Base-by-base conservation (phyloP, 257 asterid genomes). In the Nicotiana obtusifolia region DNA sequence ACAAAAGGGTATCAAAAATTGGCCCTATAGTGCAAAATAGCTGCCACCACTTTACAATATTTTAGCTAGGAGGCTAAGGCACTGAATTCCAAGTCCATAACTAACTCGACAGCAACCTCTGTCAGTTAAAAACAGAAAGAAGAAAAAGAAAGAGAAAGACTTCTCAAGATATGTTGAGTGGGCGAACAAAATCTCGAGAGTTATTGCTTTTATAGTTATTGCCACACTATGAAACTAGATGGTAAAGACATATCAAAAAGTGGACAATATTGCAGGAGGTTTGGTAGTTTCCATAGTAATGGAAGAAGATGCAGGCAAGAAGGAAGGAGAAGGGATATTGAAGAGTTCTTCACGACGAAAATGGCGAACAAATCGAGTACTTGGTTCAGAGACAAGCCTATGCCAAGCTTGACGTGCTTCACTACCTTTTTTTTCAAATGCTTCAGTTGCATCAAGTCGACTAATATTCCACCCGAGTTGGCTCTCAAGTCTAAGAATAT, bases 401-500 rank as follows among this genome's bases (percentile, higher is more conserved):
- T 91, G 86, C 98, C 98, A 94, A 16, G 92, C 92, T 53, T 90
- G 90, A 16, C 83, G 68, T n/a, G 92, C 62, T 10, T 89, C 92
- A 1, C 35, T 53, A 10, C 90, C 92, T 44, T 81, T 86, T n/a
- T 86, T 88, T 0, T 86, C 84, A 64, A 92, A 90, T 10, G 88
- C 97, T 82, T 91, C 98, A 0, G 97, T 91, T 6, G 97, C 99
- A 57, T 93, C 92, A 7, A 95, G 87, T 56, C 84, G 89, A 81
- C 89, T 91, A 64, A 92, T 81, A 53, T 86, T 80, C 88, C 93
- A 65, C 78, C 80, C 89, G 22, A 93, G 56, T 26, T 86, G 89
- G 52, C 86, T 87, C 77, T 81, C 86, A n/a, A 93, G 87, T 82
- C 87, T 85, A 0, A 79, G 71, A 49, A 95, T 93, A 47, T 95